Base-by-base conservation (phyloP, 2,329 filamentous ascomycete species). In the Microthyrium microscopicum region DNA sequence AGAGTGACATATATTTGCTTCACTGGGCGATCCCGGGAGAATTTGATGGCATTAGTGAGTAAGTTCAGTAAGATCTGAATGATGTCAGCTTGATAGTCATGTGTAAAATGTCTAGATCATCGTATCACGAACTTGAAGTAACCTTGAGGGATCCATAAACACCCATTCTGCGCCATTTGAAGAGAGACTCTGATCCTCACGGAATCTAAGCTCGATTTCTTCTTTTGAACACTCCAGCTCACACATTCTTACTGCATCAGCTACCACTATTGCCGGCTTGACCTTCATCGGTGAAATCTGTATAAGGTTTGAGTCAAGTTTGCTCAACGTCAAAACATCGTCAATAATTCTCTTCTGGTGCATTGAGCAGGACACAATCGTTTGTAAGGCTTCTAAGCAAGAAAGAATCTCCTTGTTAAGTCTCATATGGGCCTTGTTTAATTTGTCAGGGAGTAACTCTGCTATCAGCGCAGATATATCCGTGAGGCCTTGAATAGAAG, bases 331-430 rank as follows among this genome's bases (percentile, higher is more conserved):
- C 7, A 37, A 31, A 21, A 37, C 19, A 37, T 64, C 60, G 38
- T 62, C 31, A 19, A 63, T 58, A 24, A 64, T 62, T 16, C 57
- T 47, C 39, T 60, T 62, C 36, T 62, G 58, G 36, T 64, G 60
- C 18, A 57, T 51, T 5, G 56, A 56, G 40, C 60, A 64, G 24
- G 57, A 49, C 22, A 58, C 50, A 36, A 64, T 52, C 9, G 50
- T 53, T 22, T 52, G 46, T 6, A 46, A 45, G 12, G 50, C 46
- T 30, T 53, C 50, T 16, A 51, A 41, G 20, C 47, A 51, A 12
- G 46, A 43, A 15, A 39, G 27, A 4, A 46, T 29, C 2, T 45
- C 40, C 16, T 31, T 33, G 8, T 33, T 15, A 12, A 13, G 18
- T 13, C 5, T 20, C 3, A 15, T 15, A 15, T 25, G 20, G 12